Evolutionary conservation across 2,329 filamentous ascomycete genomes (phyloP), one percentile per base, ranked within the genome.

Genomic region (Pseudogymnoascus sp.): DNA sequence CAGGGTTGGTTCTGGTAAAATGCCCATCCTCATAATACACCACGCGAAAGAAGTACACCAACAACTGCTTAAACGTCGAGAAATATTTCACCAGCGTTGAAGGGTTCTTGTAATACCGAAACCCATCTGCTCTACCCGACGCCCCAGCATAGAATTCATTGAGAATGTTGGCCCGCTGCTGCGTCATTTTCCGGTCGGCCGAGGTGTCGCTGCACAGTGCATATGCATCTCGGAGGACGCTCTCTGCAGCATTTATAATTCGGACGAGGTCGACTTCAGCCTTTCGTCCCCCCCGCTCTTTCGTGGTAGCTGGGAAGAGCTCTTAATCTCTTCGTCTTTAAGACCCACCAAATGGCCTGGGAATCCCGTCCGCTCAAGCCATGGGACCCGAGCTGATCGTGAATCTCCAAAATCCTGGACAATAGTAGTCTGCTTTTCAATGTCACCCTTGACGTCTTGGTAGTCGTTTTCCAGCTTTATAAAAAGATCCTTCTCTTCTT

Each of bases 141-240:
- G 40, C 50, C 36, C 50, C 46, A 25, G 50, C n/a, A 61, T 66
- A 64, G 44, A 67, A 67, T 38, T 66, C 37, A 28, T 65, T 67
- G 4, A 66, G 31, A 28, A 67, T 65, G 62, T 65, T 66, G 11
- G 64, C 63, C 18, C n/a, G 28, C 59, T 67, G 12, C 40, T 67
- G 18, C 5, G 34, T 67, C 23, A 67, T 66, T 64, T 65, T 67
- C 21, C 62, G 56, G 36, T 65, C 12, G 5, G 40, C 60, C 11
- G 31, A 67, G 36, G 40, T 64, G 37, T 67, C 34, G 23, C 37
- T 64, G 10, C 23, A 65, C 40, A 66, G 62, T 37, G 40, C 37
- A n/a, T 66, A 66, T 23, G 21, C 44, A 21, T 64, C 40, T 62
- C 53, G 28, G 8, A 67, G 64, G 23, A 64, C 18, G 34, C 46